phyloP scores from a whole-genome alignment of 805 yeast genomes.

The Candida pseudofarinosa region DNA sequence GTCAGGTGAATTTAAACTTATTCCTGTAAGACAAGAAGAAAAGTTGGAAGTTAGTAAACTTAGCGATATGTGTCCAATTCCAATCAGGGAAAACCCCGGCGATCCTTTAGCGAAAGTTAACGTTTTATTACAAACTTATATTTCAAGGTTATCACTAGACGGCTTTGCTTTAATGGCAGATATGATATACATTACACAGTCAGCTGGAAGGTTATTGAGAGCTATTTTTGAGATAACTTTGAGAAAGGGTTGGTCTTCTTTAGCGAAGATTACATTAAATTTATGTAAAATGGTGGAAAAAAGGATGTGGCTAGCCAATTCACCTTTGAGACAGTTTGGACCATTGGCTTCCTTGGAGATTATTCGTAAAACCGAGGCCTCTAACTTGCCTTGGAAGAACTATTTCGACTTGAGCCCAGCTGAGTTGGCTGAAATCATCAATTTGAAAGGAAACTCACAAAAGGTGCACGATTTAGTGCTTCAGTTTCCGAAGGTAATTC shows the following conservation, averaged over 20 bases:
- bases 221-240: constrained; percentile 80
- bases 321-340: constrained; percentile 82
- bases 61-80: constrained; percentile 76
- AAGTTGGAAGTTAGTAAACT: constrained; percentile 65
- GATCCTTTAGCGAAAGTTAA: constrained; percentile 78
- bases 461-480: constrained; percentile 53
- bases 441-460: constrained; percentile 64
- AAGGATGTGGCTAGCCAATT: constrained; percentile 77
- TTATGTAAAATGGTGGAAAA: constrained; percentile 77
- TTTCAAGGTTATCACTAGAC: constrained; percentile 69
- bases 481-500: constrained; percentile 66
- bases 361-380: constrained; percentile 69
- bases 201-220: constrained; percentile 83
- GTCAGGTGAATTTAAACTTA: constrained; percentile 80
- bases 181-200: constrained; percentile 88
- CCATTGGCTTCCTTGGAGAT: constrained; percentile 65
- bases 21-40: constrained; percentile 87
- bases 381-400: constrained; percentile 77
- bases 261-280: constrained; percentile 55
- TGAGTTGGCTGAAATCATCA: constrained; percentile 80
- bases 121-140: constrained; percentile 77
- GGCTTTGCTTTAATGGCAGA: constrained; percentile 93
- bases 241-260: constrained; percentile 64
- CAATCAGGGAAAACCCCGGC: constrained; percentile 66
- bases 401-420: constrained; percentile 67